Conservation (phyloP, 2,329 filamentous ascomycete genomes). For the Didymella keratinophila region DNA sequence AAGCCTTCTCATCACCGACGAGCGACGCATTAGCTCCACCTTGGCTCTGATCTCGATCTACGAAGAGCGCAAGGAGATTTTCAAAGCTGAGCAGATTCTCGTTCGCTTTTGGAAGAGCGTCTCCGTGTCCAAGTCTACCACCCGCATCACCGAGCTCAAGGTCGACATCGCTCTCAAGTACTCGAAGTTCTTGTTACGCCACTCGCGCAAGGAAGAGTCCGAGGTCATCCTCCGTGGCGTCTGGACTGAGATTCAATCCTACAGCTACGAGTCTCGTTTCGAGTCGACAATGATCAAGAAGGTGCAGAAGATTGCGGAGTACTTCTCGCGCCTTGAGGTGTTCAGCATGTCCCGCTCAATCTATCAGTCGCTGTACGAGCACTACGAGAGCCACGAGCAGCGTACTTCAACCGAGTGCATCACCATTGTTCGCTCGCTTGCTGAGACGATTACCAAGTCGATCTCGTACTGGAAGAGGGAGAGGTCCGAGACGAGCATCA, state of each 20-base stretch:
- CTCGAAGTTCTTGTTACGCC: conserved; percentile 29
- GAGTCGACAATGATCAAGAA: conserved; percentile 33
- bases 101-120: conserved; percentile 35
- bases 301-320: conserved; percentile 28
- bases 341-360: conserved; percentile 34
- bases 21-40: conserved; percentile 30
- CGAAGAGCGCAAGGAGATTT: conserved; percentile 36
- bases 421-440: conserved; percentile 33
- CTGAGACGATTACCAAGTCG: conserved; percentile 35
- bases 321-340: conserved; percentile 29
- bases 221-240: conserved; percentile 34
- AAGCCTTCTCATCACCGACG: conserved; percentile 28
- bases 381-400: conserved; percentile 36
- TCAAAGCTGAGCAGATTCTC: conserved; percentile 34
- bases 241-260: conserved; percentile 33
- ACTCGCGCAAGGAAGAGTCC: conserved; percentile 34
- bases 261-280: conserved; percentile 33
- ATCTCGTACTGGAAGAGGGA: conserved; percentile 24
- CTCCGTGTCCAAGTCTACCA: conserved; percentile 23
- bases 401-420: conserved; percentile 36
- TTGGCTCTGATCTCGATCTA: conserved; percentile 29
- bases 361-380: conserved; percentile 35
- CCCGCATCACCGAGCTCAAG: conserved; percentile 27
- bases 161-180: conserved; percentile 34
- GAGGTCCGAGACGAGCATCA: conserved; percentile 19